Evolutionary conservation across 805 yeast species (phyloP), one percentile per base, ranked within the genome.

Genomic region (Torulaspora gathmanii): DNA sequence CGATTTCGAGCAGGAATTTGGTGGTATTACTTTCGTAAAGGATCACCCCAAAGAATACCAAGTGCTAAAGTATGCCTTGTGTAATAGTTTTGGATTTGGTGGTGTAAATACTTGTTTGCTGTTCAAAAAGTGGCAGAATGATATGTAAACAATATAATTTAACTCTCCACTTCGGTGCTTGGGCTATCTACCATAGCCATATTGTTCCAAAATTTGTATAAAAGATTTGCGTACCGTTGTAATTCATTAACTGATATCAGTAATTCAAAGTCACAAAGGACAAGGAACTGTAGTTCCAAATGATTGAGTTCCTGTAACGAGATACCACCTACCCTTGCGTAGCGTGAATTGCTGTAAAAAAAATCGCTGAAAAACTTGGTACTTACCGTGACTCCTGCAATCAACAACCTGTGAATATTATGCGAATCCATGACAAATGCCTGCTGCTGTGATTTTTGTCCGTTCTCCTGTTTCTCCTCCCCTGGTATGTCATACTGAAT

Each of bases 51-150:
- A 65, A n/a, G 57, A 69, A 35, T 40, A 53, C 11, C 70, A 63
- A 19, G 55, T 63, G 2, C 60, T 85, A 3, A 57, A 74, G 3
- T 73, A 77, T 51, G 97, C 91, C 0, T 50, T 93, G 55, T 79
- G 88, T 38, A 93, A 93, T 59, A 87, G 96, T 55, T 91, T 95
- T 68, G 99, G 99, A 0, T 93, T 93, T 69, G 99, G 99, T 6
- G 99, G 99, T 7, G 87, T 95, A 4, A 93, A 93, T 64, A 83
- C 95, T 5, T 75, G 95, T 2, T 58, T 93, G 2, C 72, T 81
- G 35, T 77, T 82, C 51, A 69, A 70, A 26, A 71, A 66, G 48
- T 65, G 49, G 45, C 33, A 37, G 17, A 41, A 49, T 15, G 42
- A 23, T 22, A 9, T 30, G 9, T 28, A 26, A 19, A 12, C n/a